phyloP scores from a whole-genome alignment of 345 rosid species.

The Erodium maritimum region DNA sequence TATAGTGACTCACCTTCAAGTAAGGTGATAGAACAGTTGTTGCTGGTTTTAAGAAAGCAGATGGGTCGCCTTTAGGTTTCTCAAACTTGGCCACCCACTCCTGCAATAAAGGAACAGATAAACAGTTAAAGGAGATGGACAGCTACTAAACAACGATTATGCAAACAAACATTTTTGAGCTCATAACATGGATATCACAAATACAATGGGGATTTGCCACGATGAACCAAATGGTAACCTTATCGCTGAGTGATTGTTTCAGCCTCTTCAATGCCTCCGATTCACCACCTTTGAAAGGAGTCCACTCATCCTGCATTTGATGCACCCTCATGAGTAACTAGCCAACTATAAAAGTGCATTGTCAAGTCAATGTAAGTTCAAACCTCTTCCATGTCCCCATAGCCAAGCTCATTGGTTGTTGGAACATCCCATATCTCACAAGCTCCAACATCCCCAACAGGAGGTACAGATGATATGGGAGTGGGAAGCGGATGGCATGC shows the following conservation, averaged over 20 bases:
- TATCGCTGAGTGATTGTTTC: constrained; percentile 44
- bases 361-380: constrained; percentile 6
- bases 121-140: not conserved
- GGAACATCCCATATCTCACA: constrained; percentile 54
- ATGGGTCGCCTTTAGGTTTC: constrained; percentile 93
- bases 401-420: constrained; percentile 60
- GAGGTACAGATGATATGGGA: constrained; percentile 48
- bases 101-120: constrained; percentile 22
- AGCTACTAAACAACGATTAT: too few species aligned
- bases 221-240: constrained; percentile 25
- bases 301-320: constrained; percentile 37
- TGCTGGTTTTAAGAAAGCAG: constrained; percentile 74
- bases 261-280: constrained; percentile 62
- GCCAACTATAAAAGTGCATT: not conserved
- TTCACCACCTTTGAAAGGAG: constrained; percentile 88
- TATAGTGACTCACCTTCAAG: constrained; percentile 55
- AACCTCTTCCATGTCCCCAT: constrained; percentile 42
- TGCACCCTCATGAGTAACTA: not conserved
- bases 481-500: constrained; percentile 35
- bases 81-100: constrained; percentile 91
- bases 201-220: not conserved
- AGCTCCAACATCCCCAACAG: constrained; percentile 48
- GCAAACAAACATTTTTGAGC: not conserved
- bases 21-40: constrained; percentile 89
- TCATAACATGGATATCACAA: not conserved